Evolutionary conservation across 2,329 filamentous ascomycete species (phyloP).

Genomic region (Fusarium sp.): DNA sequence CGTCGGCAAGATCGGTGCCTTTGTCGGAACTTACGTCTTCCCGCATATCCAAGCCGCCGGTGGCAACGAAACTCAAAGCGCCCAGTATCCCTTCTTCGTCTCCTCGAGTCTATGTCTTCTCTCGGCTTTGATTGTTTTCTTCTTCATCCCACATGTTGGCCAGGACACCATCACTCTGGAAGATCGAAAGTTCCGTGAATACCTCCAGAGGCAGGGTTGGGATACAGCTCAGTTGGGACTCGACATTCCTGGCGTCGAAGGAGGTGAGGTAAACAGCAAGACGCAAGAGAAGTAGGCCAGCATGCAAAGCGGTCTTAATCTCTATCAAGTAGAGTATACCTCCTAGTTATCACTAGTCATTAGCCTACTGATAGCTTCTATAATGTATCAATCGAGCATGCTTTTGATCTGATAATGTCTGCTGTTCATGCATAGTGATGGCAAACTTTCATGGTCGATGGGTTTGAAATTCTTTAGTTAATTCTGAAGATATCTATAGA

Average conservation of each 20-base stretch:
- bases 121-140: constrained; percentile 69
- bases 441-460: too few species aligned
- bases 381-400: too few species aligned
- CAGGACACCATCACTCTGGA: constrained; percentile 87
- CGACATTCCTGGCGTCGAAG: constrained; percentile 48
- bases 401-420: too few species aligned
- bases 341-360: too few species aligned
- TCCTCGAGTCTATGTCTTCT: constrained; percentile 82
- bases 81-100: constrained; percentile 94
- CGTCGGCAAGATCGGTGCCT: constrained; percentile 82
- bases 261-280: constrained; percentile 20
- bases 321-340: too few species aligned
- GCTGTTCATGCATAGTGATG: too few species aligned
- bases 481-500: too few species aligned
- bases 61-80: constrained; percentile 65
- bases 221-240: constrained; percentile 72
- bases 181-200: constrained; percentile 80
- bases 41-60: constrained; percentile 77
- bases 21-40: constrained; percentile 87
- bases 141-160: constrained; percentile 81
- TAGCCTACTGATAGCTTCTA: too few species aligned
- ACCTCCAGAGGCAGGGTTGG: constrained; percentile 80
- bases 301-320: not conserved
- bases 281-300: constrained; percentile 22
- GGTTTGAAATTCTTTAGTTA: too few species aligned